Evolutionary conservation across 306 rosid genomes (phyloP).

Genomic region (Biancaea sappan): DNA sequence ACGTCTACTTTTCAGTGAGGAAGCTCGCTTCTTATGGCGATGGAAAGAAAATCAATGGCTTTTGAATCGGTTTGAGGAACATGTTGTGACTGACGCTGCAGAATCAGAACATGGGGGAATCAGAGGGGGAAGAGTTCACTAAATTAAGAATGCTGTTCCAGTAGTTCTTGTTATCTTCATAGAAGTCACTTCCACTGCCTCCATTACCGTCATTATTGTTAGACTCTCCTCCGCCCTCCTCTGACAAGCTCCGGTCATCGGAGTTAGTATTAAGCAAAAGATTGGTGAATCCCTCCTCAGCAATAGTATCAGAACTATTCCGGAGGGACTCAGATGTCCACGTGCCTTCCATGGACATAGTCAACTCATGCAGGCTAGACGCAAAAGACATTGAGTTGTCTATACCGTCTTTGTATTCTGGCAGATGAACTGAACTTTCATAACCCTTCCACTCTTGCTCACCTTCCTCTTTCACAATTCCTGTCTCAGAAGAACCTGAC

Average conservation of each 20-base stretch:
- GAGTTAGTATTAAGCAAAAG: slow-evolving; percentile 74
- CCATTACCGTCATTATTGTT: slow-evolving; percentile 44
- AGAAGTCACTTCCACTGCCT: slow-evolving; percentile 50
- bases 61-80: slow-evolving; percentile 15
- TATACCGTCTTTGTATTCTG: slow-evolving; percentile 46
- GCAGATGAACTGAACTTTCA: slow-evolving; percentile 42
- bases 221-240: slow-evolving; percentile 62
- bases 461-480: slow-evolving; percentile 57
- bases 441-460: slow-evolving; percentile 71
- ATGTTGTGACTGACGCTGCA: slow-evolving; percentile 22
- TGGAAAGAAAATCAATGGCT: slow-evolving; percentile 26
- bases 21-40: slow-evolving; percentile 15
- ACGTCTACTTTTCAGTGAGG: slow-evolving; percentile 24
- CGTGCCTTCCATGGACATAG: slow-evolving; percentile 61
- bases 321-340: slow-evolving; percentile 54
- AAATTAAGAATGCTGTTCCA: slow-evolving; percentile 94
- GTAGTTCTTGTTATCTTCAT: slow-evolving; percentile 86
- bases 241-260: slow-evolving; percentile 66
- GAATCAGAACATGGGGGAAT: slow-evolving; percentile 71
- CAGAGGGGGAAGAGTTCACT: slow-evolving; percentile 88
- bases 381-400: slow-evolving; percentile 53
- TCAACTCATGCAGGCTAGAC: slow-evolving; percentile 54
- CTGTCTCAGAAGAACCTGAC: slow-evolving; percentile 55
- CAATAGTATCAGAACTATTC: slow-evolving; percentile 40
- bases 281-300: slow-evolving; percentile 86